phyloP scores from a whole-genome alignment of 371 early-diverging fungal species.

The Saksenaea vasiformis region DNA sequence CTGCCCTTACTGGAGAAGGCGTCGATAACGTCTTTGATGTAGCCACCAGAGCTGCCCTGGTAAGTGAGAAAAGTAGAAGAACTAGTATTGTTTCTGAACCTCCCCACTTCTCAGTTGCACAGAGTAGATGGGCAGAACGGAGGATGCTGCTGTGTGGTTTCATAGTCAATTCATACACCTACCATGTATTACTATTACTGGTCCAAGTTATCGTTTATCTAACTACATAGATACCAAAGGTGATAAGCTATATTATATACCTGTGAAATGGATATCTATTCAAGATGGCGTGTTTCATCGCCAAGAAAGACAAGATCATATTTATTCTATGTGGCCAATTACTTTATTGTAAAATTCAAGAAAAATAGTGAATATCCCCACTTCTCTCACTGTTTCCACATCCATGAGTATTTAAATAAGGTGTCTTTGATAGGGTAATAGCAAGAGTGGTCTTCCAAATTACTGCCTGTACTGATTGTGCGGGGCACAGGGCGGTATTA shows the following conservation, averaged over 20 bases:
- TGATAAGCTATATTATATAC: background rate
- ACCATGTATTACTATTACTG: background rate
- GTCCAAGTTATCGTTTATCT: background rate
- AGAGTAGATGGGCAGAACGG: background rate
- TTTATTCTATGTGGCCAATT: no score
- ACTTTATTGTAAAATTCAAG: no score
- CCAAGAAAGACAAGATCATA: no score
- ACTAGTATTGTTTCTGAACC: background rate
- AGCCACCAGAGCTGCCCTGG: constrained; percentile 15
- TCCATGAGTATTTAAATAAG: no score
- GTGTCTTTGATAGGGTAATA: no score
- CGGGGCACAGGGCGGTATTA: no score
- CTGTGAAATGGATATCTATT: background rate
- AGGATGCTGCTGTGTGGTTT: background rate
- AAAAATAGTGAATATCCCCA: no score
- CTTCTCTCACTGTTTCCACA: no score
- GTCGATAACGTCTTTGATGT: constrained; percentile 28
- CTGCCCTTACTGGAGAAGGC: constrained; percentile 32
- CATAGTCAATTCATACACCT: background rate
- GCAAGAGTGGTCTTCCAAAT: no score
- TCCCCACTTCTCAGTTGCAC: background rate
- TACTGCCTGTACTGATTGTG: no score
- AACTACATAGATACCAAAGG: constrained; percentile 1
- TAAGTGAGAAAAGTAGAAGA: constrained; percentile 1
- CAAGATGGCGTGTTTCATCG: no score